Evolutionary conservation across 1,139 yeast genomes (phyloP), one percentile per base, ranked within the genome.

Genomic region (Yamadazyma atlantica): DNA sequence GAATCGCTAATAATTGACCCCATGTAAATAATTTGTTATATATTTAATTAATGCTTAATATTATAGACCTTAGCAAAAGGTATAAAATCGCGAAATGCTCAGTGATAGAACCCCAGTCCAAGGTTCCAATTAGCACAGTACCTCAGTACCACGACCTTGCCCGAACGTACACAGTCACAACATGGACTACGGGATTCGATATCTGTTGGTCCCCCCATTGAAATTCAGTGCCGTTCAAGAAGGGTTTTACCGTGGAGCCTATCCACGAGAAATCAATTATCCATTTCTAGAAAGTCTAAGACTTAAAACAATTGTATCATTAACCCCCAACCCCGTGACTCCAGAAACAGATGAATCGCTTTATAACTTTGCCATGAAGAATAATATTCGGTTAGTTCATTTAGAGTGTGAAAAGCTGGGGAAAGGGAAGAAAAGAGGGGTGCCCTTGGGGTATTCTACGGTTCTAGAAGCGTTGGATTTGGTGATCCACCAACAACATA

Each of bases 181-280:
- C 12, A 48, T 49, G 53, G 53, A 48, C 33, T 45, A 45, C 35
- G 45, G 43, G 13, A 53, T 61, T 17, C 70, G 73, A 1, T 66
- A 56, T 26, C 60, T 74, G 10, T 55, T 84, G 32, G 83, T 85
- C 0, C 94, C 97, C 0, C 97, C 97, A 1, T 69, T 89, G 43
- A 72, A 89, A 47, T 92, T 85, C 61, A 80, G 81, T 35, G 71
- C 79, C 6, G 80, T 89, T 1, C 86, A 85, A 51, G 79, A 85
- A 1, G 70, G 75, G 38, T 65, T 90, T 4, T 85, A 81, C 53
- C 67, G 97, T 35, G 97, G 97, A 0, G 84, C 95, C 1, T 86
- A 85, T 51, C 97, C 97, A 1, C 73, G 94, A 38, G 78, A 79
- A 36, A 75, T 82, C 41, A 89, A 88, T 55, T 71, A 76, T 42